phyloP scores from a whole-genome alignment of 2,329 filamentous ascomycete species.

The Hymenoscyphus linearis region DNA sequence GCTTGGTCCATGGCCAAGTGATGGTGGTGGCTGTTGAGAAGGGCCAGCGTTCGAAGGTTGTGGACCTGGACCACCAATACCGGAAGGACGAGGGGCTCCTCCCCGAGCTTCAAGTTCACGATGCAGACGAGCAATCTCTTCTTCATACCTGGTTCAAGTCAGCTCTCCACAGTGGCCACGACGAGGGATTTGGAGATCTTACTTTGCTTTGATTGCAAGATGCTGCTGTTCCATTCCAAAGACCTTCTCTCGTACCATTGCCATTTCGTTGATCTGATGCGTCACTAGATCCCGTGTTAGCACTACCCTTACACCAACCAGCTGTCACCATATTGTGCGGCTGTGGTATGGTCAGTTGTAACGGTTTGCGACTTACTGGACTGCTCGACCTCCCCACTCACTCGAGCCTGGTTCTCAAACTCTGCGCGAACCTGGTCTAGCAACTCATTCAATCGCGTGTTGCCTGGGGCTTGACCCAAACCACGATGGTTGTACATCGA shows the following conservation, averaged over 20 bases:
- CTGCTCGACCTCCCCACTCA: conserved; percentile 83
- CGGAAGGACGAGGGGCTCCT: conserved; percentile 58
- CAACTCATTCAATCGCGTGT: conserved; percentile 75
- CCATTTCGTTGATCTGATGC: conserved; percentile 89
- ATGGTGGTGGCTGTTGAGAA: conserved; percentile 75
- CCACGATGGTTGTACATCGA: conserved; percentile 85
- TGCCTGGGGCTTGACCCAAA: conserved; percentile 65
- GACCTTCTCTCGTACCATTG: conserved; percentile 88
- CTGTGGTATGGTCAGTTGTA: not conserved
- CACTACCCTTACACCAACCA: not conserved
- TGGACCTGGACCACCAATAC: conserved; percentile 57
- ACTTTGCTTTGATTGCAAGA: conserved; percentile 87
- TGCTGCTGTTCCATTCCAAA: conserved; percentile 90
- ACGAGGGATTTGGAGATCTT: conserved; percentile 34
- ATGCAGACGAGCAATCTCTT: conserved; percentile 78
- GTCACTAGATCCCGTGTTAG: conserved; percentile 55
- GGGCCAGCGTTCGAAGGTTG: conserved; percentile 69
- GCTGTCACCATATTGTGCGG: not conserved
- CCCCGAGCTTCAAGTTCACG: conserved; percentile 77
- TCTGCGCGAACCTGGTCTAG: conserved; percentile 86
- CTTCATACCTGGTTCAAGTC: conserved; percentile 68
- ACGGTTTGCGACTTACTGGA: conserved; percentile 64
- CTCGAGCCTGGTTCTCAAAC: conserved; percentile 79
- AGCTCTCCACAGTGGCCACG: conserved; percentile 4
- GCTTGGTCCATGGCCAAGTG: conserved; percentile 80